These are phyloP conservation scores for Phytophthora boehmeriae DNA, from an alignment of 352 stramenopile genomes.

Conservation along the genomic window DNA sequence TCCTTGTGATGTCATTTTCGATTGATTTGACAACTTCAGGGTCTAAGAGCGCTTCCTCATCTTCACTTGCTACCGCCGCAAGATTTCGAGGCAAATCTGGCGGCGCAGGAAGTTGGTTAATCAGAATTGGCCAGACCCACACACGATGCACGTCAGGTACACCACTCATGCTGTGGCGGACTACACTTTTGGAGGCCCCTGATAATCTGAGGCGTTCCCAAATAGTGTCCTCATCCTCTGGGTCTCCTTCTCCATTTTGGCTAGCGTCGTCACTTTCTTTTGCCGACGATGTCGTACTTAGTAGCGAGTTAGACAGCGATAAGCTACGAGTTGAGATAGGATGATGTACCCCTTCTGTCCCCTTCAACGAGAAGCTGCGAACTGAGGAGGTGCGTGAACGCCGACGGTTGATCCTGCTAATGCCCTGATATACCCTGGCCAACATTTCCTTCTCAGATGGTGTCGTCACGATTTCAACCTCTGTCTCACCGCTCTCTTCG, in stretches of 20 bases:
- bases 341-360: constrained; percentile 36
- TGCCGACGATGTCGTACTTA: constrained; percentile 47
- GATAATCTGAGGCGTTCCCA: constrained; percentile 53
- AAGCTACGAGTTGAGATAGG: constrained; percentile 52
- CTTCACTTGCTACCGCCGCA: constrained; percentile 27
- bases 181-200: constrained; percentile 35
- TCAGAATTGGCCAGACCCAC: constrained; percentile 80
- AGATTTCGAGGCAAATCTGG: constrained; percentile 44
- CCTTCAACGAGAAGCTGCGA: constrained; percentile 53
- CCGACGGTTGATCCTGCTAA: constrained; percentile 76
- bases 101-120: constrained; percentile 47
- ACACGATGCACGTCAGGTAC: constrained; percentile 67
- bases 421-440: constrained; percentile 67
- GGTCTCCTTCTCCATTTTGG: constrained; percentile 26
- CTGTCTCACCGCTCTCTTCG: constrained; percentile 38
- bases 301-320: constrained; percentile 62
- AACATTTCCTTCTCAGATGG: constrained; percentile 76
- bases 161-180: constrained; percentile 51
- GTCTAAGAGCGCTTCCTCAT: constrained; percentile 58
- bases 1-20: constrained; percentile 82
- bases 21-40: constrained; percentile 79
- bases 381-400: constrained; percentile 71
- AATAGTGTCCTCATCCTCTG: constrained; percentile 36
- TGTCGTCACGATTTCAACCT: constrained; percentile 70
- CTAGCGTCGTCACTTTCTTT: constrained; percentile 34